Evolutionary conservation across 192 early-diverging fungal genomes (phyloP), one percentile per base, ranked within the genome.

Genomic region (Coemansia asiatica): DNA sequence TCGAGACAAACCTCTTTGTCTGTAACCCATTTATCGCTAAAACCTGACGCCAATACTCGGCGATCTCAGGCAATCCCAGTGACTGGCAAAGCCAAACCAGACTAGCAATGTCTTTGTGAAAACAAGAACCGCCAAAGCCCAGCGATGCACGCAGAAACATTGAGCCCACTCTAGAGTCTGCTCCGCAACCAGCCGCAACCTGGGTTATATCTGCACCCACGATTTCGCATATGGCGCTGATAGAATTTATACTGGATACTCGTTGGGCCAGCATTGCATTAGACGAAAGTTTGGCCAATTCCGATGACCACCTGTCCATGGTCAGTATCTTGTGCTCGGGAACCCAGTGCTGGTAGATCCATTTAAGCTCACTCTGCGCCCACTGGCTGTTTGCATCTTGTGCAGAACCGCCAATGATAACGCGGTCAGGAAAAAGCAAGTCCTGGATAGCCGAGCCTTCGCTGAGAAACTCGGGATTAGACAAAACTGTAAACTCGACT

Each of bases 381-480:
- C 40, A 44, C 40, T 44, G 3, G 40, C 40, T 12, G 3, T 8
- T 1, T 9, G 15, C 10, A 44, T 44, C 40, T 60, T 88, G 84
- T 16, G 80, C 74, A 36, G 88, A 91, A 60, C 87, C 87, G 64
- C 94, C 92, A 75, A 95, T 95, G 33, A 97, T 82, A 26, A 95
- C 91, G 58, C 95, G 90, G 81, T 95, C 95, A 13, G 95, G 95
- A 66, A 87, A 69, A 29, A 92, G 66, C 54, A 97, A 82, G 73
- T 97, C 93, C 22, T 69, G 79, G 55, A 95, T 87, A 21, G 94
- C 93, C 19, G 94, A 93, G 50, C 94, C 95, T 77, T 97, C 95
- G 66, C 93, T 92, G 65, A 97, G 86, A 81, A 97, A 97, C 84
- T 97, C 95, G 21, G 95, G 95, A 79, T 97, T 97, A 16, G 94